phyloP scores from a whole-genome alignment of 2,329 filamentous ascomycete species.

The Sporothrix luriei region DNA sequence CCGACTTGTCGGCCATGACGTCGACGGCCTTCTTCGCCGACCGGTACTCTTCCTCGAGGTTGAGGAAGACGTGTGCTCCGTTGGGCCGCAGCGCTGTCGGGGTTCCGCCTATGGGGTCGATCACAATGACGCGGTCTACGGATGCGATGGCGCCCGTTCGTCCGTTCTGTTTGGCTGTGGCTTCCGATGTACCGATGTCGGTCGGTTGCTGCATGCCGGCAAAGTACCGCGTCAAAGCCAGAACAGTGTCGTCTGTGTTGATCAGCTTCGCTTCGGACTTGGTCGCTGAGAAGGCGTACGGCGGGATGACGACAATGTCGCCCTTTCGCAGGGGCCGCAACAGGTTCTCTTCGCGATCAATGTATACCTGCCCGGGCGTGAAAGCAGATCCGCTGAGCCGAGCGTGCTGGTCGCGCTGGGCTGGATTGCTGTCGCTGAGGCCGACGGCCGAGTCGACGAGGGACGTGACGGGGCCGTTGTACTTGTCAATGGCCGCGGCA shows the following conservation, averaged over 20 bases:
- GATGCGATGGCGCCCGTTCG: constrained; percentile 48
- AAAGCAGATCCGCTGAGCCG: constrained; percentile 41
- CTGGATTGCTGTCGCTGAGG: constrained; percentile 37
- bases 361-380: constrained; percentile 43
- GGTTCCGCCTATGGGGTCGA: constrained; percentile 85
- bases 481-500: constrained; percentile 71
- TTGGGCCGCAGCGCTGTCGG: constrained; percentile 65
- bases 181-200: neutral
- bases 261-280: constrained; percentile 46
- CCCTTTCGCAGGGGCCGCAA: constrained; percentile 68
- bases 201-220: constrained; percentile 59
- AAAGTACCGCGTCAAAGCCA: constrained; percentile 77
- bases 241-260: constrained; percentile 63
- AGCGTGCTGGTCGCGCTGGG: constrained; percentile 17
- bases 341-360: constrained; percentile 58
- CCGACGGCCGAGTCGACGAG: constrained; percentile 63
- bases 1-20: constrained; percentile 30
- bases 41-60: constrained; percentile 86
- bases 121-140: constrained; percentile 82
- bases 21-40: constrained; percentile 66
- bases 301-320: constrained; percentile 69
- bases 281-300: constrained; percentile 49
- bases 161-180: constrained; percentile 42
- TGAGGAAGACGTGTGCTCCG: constrained; percentile 81
- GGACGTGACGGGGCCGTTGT: constrained; percentile 68